Percentiles rank a stretch among this genome's conserved stretches.
These are phyloP conservation scores for Daldinia decipiens DNA, from an alignment of 495 filamentous ascomycete genomes.

Conservation along the genomic window DNA sequence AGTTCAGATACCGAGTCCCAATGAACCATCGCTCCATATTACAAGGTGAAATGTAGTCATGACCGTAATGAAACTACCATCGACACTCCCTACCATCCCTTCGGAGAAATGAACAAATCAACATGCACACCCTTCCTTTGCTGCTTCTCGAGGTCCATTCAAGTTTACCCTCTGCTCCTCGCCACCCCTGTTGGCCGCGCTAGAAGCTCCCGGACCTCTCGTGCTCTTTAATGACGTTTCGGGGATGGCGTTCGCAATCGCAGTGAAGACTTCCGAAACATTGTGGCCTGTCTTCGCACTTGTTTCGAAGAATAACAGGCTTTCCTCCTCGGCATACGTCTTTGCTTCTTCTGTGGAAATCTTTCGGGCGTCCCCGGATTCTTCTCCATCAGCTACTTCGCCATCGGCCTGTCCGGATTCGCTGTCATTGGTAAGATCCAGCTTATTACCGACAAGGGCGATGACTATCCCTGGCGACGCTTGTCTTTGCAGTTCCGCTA, in stretches of 20 bases:
- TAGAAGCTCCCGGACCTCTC: conserved; percentile 71
- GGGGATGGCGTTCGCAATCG: conserved; percentile 97
- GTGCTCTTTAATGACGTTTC: conserved; percentile 93
- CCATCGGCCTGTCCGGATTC: conserved; percentile 53
- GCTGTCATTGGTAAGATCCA: conserved; percentile 79
- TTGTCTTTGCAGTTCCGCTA: conserved; percentile 96
- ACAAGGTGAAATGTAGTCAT: conserved; percentile 46
- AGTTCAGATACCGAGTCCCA: conserved; percentile 42
- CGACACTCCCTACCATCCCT: conserved; percentile 2
- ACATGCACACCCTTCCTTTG: conserved; percentile 95
- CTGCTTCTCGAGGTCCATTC: conserved; percentile 65
- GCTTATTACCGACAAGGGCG: conserved; percentile 96
- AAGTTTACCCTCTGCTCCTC: conserved; percentile 79
- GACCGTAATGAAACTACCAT: conserved; percentile 25
- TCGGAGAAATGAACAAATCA: conserved; percentile 65
- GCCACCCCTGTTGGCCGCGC: conserved; percentile 59
- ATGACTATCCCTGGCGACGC: conserved; percentile 98
- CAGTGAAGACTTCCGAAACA: conserved; percentile 94
- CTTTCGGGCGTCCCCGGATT: conserved; percentile 83
- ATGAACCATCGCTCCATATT: conserved; percentile 49
- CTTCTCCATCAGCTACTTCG: conserved; percentile 64
- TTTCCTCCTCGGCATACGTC: conserved; percentile 93
- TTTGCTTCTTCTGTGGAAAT: conserved; percentile 89
- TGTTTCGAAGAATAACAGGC: conserved; percentile 94
- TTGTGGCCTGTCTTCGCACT: conserved; percentile 95